Base-by-base conservation (phyloP, 345 rosid species). In the Reutealis trisperma region DNA sequence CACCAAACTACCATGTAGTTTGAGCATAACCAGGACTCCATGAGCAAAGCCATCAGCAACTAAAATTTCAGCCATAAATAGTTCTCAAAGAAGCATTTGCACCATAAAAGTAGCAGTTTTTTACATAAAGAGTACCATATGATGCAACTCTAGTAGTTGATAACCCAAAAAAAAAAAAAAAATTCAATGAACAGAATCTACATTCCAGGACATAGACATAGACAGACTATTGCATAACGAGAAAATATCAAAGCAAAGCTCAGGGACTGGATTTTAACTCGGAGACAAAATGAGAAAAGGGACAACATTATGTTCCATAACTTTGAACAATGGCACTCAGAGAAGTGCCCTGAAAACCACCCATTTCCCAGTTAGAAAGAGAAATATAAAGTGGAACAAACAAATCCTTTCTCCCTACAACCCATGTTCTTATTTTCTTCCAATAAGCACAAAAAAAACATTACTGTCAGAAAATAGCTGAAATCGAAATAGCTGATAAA, bases 1-100 rank as follows among this genome's bases (percentile, higher is more conserved):
- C 2, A 34, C 19, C 41, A 37, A 37, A n/a, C 32, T n/a, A 37
- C 41, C 16, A 44, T 22, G 21, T 15, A 27, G 22, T 51, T 47
- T 19, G 19, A 69, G 34, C 59, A 73, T 27, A 73, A 62, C 13
- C 41, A 47, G 72, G 59, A n/a, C n/a, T n/a, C n/a, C n/a, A n/a
- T n/a, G n/a, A 12, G 59, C 37, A 47, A 47, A 69, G 58, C 72
- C 72, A 25, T 13, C 25, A 13, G 41, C 27, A 25, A 2, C 41
- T 37, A 37, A 37, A 37, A 37, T 37, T 37, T 37, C 41, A 37
- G 41, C 41, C 41, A 37, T 27, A 6, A 49, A 12, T n/a, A 47
- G 13, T 8, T 45, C 2, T n/a, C 19, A 45, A 44, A 25, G 41
- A 32, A 63, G 3, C 32, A 30, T 32, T 8, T n/a, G 2, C 11